These are phyloP conservation scores for Fusarium luffae DNA, from an alignment of 2,329 filamentous ascomycete genomes.

Conservation along the genomic window DNA sequence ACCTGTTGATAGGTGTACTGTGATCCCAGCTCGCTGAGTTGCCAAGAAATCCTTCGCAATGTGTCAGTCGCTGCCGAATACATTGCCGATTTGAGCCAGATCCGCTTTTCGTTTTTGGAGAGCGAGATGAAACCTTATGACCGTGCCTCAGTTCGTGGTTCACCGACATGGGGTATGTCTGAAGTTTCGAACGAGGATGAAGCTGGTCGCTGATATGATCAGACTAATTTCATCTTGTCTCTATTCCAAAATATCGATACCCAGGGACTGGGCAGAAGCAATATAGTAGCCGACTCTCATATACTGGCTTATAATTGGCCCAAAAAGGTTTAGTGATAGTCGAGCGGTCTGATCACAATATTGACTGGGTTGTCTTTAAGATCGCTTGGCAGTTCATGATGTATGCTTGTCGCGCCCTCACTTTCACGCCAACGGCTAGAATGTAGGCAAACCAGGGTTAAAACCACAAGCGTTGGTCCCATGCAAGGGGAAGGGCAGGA, in stretches of 20 bases:
- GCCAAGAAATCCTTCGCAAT: slow-evolving; percentile 8
- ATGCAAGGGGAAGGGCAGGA: slow-evolving; percentile 14
- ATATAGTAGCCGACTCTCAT: neutral
- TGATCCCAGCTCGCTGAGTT: neutral
- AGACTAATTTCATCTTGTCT: neutral
- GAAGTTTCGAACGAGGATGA: slow-evolving; percentile 4
- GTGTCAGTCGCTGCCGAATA: slow-evolving; percentile 7
- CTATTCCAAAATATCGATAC: neutral
- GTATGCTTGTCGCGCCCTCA: slow-evolving; percentile 23
- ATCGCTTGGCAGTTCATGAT: slow-evolving; percentile 16
- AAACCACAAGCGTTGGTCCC: slow-evolving; percentile 15
- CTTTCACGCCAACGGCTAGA: slow-evolving; percentile 21
- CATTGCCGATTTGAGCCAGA: slow-evolving; percentile 2
- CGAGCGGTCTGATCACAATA: neutral
- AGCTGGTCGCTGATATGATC: neutral
- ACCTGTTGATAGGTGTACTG: neutral
- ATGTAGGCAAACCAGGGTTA: slow-evolving; percentile 6
- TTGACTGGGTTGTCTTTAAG: neutral
- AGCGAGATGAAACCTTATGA: neutral
- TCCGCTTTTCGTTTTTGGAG: neutral
- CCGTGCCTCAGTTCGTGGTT: neutral
- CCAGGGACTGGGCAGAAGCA: neutral
- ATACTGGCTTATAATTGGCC: slow-evolving; percentile 2
- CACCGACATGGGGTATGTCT: neutral
- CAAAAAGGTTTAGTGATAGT: slow-evolving; percentile 2